These are phyloP conservation scores for Simplicillium sp. DNA, from an alignment of 2,329 filamentous ascomycete genomes.

Conservation along the genomic window DNA sequence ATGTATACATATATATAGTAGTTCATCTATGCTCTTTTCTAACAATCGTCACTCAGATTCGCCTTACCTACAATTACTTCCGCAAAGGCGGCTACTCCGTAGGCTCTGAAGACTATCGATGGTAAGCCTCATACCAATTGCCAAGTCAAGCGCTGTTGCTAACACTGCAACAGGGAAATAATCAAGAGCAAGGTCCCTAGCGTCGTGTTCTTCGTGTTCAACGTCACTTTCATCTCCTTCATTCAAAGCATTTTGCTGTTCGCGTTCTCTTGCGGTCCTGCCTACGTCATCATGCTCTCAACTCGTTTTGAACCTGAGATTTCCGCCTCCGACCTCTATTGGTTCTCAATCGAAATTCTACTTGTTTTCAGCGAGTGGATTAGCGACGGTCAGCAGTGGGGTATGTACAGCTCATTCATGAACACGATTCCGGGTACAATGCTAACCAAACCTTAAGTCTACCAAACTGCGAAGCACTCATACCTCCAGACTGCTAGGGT, in stretches of 20 bases:
- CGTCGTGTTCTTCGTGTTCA: constrained; percentile 70
- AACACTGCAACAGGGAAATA: constrained; percentile 45
- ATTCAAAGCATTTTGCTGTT: constrained; percentile 76
- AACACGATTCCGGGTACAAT: background rate
- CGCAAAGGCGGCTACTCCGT: constrained; percentile 83
- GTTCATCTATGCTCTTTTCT: constrained; percentile 1
- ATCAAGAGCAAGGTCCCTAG: constrained; percentile 56
- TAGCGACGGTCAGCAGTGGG: constrained; percentile 90
- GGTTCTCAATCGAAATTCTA: constrained; percentile 33
- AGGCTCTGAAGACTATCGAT: constrained; percentile 92
- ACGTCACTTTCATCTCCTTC: constrained; percentile 81
- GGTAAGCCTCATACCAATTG: constrained; percentile 30
- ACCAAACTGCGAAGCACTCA: constrained; percentile 67
- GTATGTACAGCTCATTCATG: constrained; percentile 28
- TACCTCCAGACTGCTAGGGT: constrained; percentile 69
- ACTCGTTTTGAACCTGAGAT: constrained; percentile 49
- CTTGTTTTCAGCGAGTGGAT: constrained; percentile 62
- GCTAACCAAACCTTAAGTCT: constrained; percentile 38
- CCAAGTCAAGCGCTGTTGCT: constrained; percentile 7
- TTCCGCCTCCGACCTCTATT: constrained; percentile 35
- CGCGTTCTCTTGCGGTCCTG: constrained; percentile 62
- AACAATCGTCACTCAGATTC: constrained; percentile 38
- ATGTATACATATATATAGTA: constrained; percentile 20
- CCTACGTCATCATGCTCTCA: constrained; percentile 72
- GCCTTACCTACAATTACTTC: constrained; percentile 95